Evolutionary conservation across 495 filamentous ascomycete species (phyloP), one percentile per base, ranked within the genome.

Genomic region (Talaromyces borbonicus): DNA sequence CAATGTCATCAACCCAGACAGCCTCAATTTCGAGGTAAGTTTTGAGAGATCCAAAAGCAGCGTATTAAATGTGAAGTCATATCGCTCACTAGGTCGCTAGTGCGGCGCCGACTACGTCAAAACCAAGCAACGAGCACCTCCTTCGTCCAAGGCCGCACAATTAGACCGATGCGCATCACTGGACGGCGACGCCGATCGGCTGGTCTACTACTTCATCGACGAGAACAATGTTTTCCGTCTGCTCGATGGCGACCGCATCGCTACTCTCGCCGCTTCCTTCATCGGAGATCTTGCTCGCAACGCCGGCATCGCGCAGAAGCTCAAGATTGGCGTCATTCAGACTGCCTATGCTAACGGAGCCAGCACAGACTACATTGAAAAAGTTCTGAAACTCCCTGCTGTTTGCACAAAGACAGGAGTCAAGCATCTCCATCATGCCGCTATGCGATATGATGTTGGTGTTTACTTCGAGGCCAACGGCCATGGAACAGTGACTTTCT

Each of bases 391-490:
- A 54, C 80, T 98, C 19, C 87, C 87, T 15, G 87, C 92, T 16
- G 79, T 90, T 45, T 96, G 86, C 75, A 97, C 92, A 9, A 79
- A 87, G 33, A 98, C 92, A 1, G 92, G 92, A 56, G 93, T 98
- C 35, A 98, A 98, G 72, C 82, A 94, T 60, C 83, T 98, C 31
- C 92, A 98, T 66, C 93, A 97, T 58, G 92, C 86, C 12, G 92
- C 92, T 23, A 76, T 84, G 44, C 83, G 82, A 18, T 93, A 87
- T 54, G 93, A 97, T 56, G 81, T 95, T 41, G 92, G 92, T 32
- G 87, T 97, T 43, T 98, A 98, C 66, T 98, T 98, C 56, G 92
- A 98, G 66, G 92, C 92, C 40, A 98, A 98, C 56, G 92, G 92
- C 39, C 92, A 98, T 62, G 92, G 92, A 44, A 98, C 92, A 19